phyloP scores from a whole-genome alignment of 2,329 filamentous ascomycete genomes.

The Monosporascus sp. region DNA sequence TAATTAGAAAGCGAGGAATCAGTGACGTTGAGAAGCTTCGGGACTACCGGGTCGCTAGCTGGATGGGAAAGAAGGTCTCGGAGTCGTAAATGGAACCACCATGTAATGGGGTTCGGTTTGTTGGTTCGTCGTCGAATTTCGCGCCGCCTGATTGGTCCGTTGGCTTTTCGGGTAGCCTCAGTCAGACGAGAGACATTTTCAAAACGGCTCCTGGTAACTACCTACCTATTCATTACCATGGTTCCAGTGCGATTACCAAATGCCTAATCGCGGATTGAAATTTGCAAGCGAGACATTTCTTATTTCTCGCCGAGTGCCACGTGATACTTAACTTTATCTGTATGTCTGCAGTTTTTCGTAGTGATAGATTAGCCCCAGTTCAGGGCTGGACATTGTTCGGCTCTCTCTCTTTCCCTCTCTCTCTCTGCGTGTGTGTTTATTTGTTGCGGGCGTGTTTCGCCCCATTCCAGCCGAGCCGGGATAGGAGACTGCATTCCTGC shows the following conservation, averaged over 20 bases:
- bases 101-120: neutral
- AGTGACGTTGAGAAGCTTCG: neutral
- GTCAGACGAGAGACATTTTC: too few relatives aligned
- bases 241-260: too few relatives aligned
- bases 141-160: neutral
- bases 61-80: neutral
- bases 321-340: too few relatives aligned
- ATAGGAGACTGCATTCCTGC: neutral
- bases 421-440: neutral
- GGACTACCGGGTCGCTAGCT: conserved; percentile 8
- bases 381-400: neutral
- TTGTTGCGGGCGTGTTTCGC: neutral
- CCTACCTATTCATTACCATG: too few relatives aligned
- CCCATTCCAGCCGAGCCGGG: neutral
- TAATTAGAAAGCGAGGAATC: too few relatives aligned
- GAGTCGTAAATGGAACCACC: neutral
- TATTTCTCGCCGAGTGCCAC: too few relatives aligned
- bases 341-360: too few relatives aligned
- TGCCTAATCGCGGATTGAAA: too few relatives aligned
- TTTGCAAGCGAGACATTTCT: too few relatives aligned
- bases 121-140: neutral
- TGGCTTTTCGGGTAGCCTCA: neutral
- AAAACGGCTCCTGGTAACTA: too few relatives aligned
- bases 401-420: neutral
- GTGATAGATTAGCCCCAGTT: too few relatives aligned